Evolutionary conservation across 108 stramenopile species (phyloP).

Genomic region (Nitzschia sp.): DNA sequence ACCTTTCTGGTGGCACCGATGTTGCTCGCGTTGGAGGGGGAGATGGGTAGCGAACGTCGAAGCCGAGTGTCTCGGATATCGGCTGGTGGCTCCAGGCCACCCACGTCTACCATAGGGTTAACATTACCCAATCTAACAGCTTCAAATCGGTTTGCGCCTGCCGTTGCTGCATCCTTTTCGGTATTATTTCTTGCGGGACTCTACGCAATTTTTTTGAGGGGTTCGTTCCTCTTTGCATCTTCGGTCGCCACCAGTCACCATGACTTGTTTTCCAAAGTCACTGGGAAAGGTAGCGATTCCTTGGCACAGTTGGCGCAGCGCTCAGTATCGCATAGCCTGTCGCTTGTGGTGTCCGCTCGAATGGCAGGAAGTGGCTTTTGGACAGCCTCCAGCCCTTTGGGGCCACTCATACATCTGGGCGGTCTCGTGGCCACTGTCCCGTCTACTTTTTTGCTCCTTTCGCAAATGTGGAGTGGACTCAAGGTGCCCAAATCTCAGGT

Average conservation of each 20-base stretch:
- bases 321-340: slow-evolving; percentile 42
- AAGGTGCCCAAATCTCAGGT: slow-evolving; percentile 24
- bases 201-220: slow-evolving; percentile 70
- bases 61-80: slow-evolving; percentile 41
- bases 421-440: slow-evolving; percentile 61
- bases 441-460: slow-evolving; percentile 41
- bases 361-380: slow-evolving; percentile 63
- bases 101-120: slow-evolving; percentile 33
- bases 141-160: slow-evolving; percentile 67
- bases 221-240: slow-evolving; percentile 45
- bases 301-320: slow-evolving; percentile 52
- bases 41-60: slow-evolving; percentile 40
- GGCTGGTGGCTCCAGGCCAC: slow-evolving; percentile 22
- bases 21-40: slow-evolving; percentile 70
- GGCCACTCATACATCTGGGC: slow-evolving; percentile 56
- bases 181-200: slow-evolving; percentile 52
- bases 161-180: slow-evolving; percentile 39
- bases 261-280: slow-evolving; percentile 41
- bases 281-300: slow-evolving; percentile 26
- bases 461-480: slow-evolving; percentile 39
- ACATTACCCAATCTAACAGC: slow-evolving; percentile 40
- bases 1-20: slow-evolving; percentile 60
- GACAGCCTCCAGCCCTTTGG: slow-evolving; percentile 51
- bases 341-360: slow-evolving; percentile 47
- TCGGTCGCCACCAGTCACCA: slow-evolving; percentile 39